Base-by-base conservation (phyloP, 164 flowering plant genomes). In the Houttuynia cordata region DNA sequence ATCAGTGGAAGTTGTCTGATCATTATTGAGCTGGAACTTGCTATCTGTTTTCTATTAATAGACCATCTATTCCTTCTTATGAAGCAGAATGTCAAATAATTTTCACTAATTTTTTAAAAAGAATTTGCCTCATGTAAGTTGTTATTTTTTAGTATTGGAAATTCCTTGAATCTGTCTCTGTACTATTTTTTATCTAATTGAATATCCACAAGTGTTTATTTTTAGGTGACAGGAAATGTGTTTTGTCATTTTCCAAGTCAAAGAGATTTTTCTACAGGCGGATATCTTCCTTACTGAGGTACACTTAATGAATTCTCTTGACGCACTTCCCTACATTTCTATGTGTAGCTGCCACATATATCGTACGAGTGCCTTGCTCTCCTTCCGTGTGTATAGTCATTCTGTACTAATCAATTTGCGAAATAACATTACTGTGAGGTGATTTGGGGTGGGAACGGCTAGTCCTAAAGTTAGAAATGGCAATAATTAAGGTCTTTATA, bases 371-470 rank as follows among this genome's bases (percentile, higher is more conserved):
- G 17, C 12, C 56, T 20, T 53, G 56, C 24, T 53, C 24, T 53
- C 19, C 23, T 52, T 20, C 56, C 0, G 10, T 19, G 22, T 20
- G 19, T 53, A 18, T 0, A 20, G 10, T 53, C 13, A 53, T 53
- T 53, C 22, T n/a, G 8, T 53, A 19, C n/a, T 10, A 14, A 20
- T 53, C 10, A 53, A 23, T 53, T 8, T 20, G 3, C n/a, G 56
- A 20, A 5, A 7, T 22, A 18, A 4, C 22, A 7, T 19, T 23
- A 20, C n/a, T 20, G 20, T 4, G 22, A 10, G 0, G 24, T n/a
- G 56, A 12, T 53, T 53, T 57, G 58, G 49, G 56, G 53, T 19
- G 25, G 22, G 4, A 40, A 51, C 55, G 51, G 53, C 20, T 56
- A 51, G 34, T 45, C 21, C 13, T 57, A 34, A 6, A 2, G 2